Conservation (phyloP, 148 eudicot species). For the Salicornia ramosissima region DNA sequence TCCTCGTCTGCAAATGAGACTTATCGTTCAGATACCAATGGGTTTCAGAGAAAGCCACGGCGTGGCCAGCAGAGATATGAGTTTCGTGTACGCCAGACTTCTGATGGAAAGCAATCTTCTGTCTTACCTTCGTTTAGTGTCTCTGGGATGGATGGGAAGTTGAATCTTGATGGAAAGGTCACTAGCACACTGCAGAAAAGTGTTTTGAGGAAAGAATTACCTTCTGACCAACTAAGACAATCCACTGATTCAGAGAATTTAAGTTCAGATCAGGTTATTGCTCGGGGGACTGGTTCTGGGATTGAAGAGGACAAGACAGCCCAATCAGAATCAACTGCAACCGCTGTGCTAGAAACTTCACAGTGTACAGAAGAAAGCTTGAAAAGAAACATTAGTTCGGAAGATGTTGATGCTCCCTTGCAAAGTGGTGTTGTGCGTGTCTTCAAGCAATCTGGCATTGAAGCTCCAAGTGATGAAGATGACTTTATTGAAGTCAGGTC, state of each 20-base stretch:
- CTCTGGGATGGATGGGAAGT: slow-evolving; percentile 37
- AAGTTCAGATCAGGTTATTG: slow-evolving; percentile 25
- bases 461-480: slow-evolving; percentile 91
- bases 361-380: slow-evolving; percentile 49
- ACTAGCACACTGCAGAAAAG: slow-evolving; percentile 33
- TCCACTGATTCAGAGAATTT: slow-evolving; percentile 31
- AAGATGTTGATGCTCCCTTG: slow-evolving; percentile 82
- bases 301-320: slow-evolving; percentile 26
- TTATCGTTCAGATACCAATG: slow-evolving; percentile 40
- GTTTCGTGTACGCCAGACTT: slow-evolving; percentile 71
- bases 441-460: slow-evolving; percentile 86
- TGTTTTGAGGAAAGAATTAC: slow-evolving; percentile 39
- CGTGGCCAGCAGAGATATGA: slow-evolving; percentile 64
- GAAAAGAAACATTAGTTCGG: slow-evolving; percentile 54
- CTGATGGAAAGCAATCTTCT: slow-evolving; percentile 47
- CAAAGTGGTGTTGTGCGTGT: slow-evolving; percentile 86
- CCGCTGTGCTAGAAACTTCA: slow-evolving; percentile 26
- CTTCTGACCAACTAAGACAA: slow-evolving; percentile 36
- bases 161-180: slow-evolving; percentile 32
- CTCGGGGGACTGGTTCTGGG: slow-evolving; percentile 35
- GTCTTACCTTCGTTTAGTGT: slow-evolving; percentile 23
- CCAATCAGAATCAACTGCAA: slow-evolving; percentile 32
- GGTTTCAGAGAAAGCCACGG: slow-evolving; percentile 64
- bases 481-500: slow-evolving; percentile 97
- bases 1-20: slow-evolving; percentile 40